These are phyloP conservation scores for Fraxinus latifolia DNA, from an alignment of 305 asterid species.

Conservation along the genomic window DNA sequence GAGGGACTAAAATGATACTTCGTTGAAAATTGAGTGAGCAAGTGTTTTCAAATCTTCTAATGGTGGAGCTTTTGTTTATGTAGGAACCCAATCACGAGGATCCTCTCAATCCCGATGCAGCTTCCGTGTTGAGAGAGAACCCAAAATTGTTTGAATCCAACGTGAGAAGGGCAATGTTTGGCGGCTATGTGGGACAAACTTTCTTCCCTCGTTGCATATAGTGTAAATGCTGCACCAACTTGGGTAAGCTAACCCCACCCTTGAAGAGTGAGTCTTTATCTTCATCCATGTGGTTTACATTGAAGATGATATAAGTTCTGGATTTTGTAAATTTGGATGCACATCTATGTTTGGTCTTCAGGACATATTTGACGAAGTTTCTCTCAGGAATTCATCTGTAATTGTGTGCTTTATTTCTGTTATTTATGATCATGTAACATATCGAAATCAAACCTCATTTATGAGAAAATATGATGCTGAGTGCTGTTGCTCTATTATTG, in stretches of 20 bases:
- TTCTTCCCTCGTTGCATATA: constrained; percentile 56
- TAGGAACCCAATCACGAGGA: constrained; percentile 77
- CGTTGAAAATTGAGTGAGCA: neutral
- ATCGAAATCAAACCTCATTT: neutral
- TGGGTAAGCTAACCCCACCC: neutral
- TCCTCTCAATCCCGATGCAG: constrained; percentile 71
- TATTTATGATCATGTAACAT: constrained; percentile 22
- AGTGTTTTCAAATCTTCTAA: neutral
- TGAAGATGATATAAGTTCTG: neutral
- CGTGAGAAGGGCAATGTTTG: constrained; percentile 59
- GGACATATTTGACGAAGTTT: constrained; percentile 29
- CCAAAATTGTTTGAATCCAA: constrained; percentile 58
- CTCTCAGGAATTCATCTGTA: constrained; percentile 22
- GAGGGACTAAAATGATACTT: neutral
- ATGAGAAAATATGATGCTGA: constrained; percentile 10
- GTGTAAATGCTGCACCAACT: neutral
- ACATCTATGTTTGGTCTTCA: constrained; percentile 27
- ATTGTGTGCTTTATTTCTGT: constrained; percentile 15
- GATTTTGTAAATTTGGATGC: constrained; percentile 32
- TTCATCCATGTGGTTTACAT: neutral
- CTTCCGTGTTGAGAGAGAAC: constrained; percentile 62
- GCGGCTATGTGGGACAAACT: constrained; percentile 64
- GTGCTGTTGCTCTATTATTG: neutral
- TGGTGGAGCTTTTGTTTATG: constrained; percentile 8
- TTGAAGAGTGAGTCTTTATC: neutral